Percentiles rank a stretch among this genome's conserved stretches.
phyloP scores from a whole-genome alignment of 2,329 filamentous ascomycete species.

The Fusarium sambucinum region DNA sequence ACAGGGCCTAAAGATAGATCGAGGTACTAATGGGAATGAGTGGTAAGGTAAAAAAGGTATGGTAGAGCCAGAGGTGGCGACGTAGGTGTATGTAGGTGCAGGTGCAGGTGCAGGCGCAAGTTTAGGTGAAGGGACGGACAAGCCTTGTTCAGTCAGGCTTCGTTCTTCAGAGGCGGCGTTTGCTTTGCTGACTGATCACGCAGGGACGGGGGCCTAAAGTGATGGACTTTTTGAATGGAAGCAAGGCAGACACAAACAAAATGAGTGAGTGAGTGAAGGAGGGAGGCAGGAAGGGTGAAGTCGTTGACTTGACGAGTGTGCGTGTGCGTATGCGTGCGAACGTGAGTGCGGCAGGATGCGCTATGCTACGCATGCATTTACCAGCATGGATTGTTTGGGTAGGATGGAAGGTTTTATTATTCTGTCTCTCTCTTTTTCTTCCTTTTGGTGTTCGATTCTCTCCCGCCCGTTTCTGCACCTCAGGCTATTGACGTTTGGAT shows the following conservation, averaged over 20 bases:
- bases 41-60: slow-evolving; percentile 21
- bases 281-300: slow-evolving; percentile 23
- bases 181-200: slow-evolving; percentile 36
- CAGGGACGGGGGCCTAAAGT: slow-evolving; percentile 21
- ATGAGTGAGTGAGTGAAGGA: slow-evolving; percentile 8
- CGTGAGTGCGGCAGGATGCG: slow-evolving; percentile 42
- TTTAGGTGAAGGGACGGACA: slow-evolving; percentile 34
- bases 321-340: slow-evolving; percentile 17
- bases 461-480: slow-evolving; percentile 33
- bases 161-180: slow-evolving; percentile 18
- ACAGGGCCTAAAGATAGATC: slow-evolving; percentile 44
- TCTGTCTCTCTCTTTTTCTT: slow-evolving; percentile 1
- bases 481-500: slow-evolving; percentile 38
- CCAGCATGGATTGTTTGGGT: slow-evolving; percentile 46
- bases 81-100: slow-evolving; percentile 40
- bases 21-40: slow-evolving; percentile 40
- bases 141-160: slow-evolving; percentile 33
- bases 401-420: slow-evolving; percentile 24
- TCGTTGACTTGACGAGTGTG: slow-evolving; percentile 22
- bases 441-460: background rate
- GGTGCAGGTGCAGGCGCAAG: slow-evolving; percentile 13
- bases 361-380: slow-evolving; percentile 48
- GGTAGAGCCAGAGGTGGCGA: slow-evolving; percentile 40
- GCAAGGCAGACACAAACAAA: slow-evolving; percentile 10
- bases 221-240: slow-evolving; percentile 10